A percentile compares a stretch with the other conserved stretches of the same genome.
Conservation (phyloP, 805 yeast genomes). For the Yamadazyma scolyti region DNA sequence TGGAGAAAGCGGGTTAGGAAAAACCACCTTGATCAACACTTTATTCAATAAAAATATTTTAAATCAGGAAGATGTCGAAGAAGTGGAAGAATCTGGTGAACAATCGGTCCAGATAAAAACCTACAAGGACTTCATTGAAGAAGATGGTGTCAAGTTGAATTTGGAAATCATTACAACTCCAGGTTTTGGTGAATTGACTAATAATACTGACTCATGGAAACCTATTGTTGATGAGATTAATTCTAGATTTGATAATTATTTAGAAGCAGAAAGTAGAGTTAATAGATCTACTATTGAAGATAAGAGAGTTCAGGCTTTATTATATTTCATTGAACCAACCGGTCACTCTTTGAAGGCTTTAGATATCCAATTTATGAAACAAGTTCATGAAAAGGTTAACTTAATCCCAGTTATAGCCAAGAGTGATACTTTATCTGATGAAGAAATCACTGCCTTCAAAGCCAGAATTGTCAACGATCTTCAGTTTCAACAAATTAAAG, state of each 20-base stretch:
- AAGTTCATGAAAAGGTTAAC: conserved; percentile 86
- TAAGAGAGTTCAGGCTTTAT: conserved; percentile 85
- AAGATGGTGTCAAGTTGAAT: conserved; percentile 85
- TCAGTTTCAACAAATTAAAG: conserved; percentile 63
- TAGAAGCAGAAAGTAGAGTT: conserved; percentile 85
- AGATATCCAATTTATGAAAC: conserved; percentile 84
- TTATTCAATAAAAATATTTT: conserved; percentile 54
- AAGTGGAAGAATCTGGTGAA: conserved; percentile 12
- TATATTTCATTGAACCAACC: conserved; percentile 95
- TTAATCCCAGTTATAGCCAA: conserved; percentile 93
- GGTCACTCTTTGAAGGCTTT: conserved; percentile 89
- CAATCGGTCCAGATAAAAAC: conserved; percentile 28
- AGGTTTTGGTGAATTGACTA: conserved; percentile 89
- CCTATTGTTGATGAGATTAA: conserved; percentile 91
- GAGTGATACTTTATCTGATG: conserved; percentile 88
- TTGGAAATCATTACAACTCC: conserved; percentile 86
- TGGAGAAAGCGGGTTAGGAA: conserved; percentile 83
- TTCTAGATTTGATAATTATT: conserved; percentile 76
- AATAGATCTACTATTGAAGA: conserved; percentile 71
- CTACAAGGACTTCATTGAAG: conserved; percentile 54
- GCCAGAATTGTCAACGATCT: conserved; percentile 75
- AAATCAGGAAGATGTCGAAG: conserved; percentile 20
- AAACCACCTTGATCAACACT: conserved; percentile 90
- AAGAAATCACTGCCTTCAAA: conserved; percentile 76
- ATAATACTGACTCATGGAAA: conserved; percentile 68